phyloP scores from a whole-genome alignment of 768 basidiomycete genomes.

The Hysterangium stoloniferum region DNA sequence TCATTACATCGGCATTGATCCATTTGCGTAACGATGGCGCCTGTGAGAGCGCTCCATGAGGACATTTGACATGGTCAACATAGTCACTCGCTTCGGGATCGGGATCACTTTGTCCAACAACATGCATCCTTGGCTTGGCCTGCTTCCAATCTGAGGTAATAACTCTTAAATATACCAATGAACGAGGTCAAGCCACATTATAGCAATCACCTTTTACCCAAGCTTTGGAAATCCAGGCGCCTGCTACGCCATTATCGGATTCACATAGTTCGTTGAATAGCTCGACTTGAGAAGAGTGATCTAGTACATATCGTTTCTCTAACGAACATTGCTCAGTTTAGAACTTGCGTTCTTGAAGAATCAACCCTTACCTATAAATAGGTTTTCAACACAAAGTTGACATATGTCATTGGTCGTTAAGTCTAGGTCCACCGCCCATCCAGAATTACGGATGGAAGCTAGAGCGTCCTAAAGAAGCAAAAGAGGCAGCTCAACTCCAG shows the following conservation, averaged over 20 bases:
- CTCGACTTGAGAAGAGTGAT: conserved; percentile 56
- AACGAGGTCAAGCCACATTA: not conserved
- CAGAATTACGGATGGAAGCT: conserved; percentile 24
- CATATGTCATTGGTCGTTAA: conserved; percentile 51
- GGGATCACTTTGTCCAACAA: conserved; percentile 47
- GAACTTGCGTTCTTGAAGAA: not conserved
- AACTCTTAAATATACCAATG: not conserved
- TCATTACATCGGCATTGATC: conserved; percentile 52
- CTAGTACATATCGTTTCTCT: conserved; percentile 65
- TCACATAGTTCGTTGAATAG: conserved; percentile 49
- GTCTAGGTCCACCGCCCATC: conserved; percentile 41
- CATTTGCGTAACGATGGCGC: conserved; percentile 48
- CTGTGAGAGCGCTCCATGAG: conserved; percentile 56
- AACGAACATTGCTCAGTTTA: not conserved
- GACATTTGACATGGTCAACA: conserved; percentile 55
- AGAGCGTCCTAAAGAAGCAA: not conserved
- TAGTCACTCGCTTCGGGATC: conserved; percentile 56
- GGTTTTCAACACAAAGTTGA: conserved; percentile 43
- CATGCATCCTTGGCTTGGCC: conserved; percentile 71
- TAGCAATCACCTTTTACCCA: conserved; percentile 63
- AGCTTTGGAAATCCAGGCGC: conserved; percentile 68
- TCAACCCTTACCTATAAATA: conserved; percentile 46
- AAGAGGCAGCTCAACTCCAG: not conserved
- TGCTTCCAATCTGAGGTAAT: conserved; percentile 61
- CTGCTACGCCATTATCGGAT: conserved; percentile 32